Percentiles rank a stretch among this genome's conserved stretches.
Conservation (phyloP, 2,329 filamentous ascomycete genomes). For the Venturia carpophila region DNA sequence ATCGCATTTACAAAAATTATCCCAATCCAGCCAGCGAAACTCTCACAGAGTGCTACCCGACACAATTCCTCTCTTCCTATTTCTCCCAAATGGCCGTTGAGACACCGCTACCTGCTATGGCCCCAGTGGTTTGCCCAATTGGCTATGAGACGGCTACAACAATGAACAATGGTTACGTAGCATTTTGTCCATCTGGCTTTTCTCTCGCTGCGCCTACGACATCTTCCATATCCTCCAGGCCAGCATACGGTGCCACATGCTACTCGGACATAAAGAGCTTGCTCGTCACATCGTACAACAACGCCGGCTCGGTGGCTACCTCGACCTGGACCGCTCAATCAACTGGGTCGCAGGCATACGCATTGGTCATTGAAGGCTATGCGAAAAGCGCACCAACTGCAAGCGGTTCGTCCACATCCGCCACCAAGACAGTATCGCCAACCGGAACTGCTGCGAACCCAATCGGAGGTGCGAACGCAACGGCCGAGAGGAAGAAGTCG, state of each 20-base stretch:
- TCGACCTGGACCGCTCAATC: constrained; percentile 18
- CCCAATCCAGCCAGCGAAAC: constrained; percentile 25
- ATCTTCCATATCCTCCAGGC: background rate
- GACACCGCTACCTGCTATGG: constrained; percentile 26
- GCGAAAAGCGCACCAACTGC: background rate
- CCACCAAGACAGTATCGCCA: background rate
- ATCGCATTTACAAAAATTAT: constrained; percentile 26
- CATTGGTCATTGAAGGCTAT: constrained; percentile 26
- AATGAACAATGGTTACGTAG: constrained; percentile 24
- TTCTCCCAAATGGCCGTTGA: constrained; percentile 18
- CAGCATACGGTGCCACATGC: constrained; percentile 9
- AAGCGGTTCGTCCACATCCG: background rate
- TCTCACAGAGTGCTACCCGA: constrained; percentile 25
- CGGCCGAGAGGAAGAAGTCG: background rate
- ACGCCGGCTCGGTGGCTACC: constrained; percentile 20
- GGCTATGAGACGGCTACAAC: constrained; percentile 24
- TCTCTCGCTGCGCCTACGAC: background rate
- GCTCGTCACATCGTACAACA: constrained; percentile 21
- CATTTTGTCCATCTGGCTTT: constrained; percentile 27
- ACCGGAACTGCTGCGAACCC: background rate
- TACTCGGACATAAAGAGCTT: constrained; percentile 4
- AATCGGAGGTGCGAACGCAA: background rate
- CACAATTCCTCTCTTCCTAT: constrained; percentile 25
- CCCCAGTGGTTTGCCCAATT: constrained; percentile 25
- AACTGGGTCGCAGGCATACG: constrained; percentile 24